Evolutionary conservation across 2,329 filamentous ascomycete species (phyloP), one percentile per base, ranked within the genome.

Genomic region (Colletotrichum acutatum): DNA sequence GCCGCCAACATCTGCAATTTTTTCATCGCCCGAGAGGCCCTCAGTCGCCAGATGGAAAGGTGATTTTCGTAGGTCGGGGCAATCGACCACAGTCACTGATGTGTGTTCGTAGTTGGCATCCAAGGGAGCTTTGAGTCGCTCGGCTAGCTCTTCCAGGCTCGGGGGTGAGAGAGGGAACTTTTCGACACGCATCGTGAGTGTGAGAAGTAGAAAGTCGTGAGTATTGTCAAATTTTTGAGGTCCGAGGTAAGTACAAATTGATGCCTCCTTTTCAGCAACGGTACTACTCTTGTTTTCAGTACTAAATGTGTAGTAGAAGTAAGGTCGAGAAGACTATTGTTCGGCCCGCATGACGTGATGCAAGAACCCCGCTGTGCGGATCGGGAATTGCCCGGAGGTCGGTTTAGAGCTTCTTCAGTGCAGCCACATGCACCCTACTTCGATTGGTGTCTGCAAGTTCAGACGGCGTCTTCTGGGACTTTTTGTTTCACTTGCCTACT

Each of bases 1-100:
- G 0, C 85, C 86, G 5, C 86, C 85, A 24, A 87, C 77, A 60
- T 87, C 85, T 19, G 82, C 84, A 5, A 86, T 79, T 49, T 79
- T 79, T 37, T 81, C 77, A 4, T 79, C 78, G 0, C 86, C 84
- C 5, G 77, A 81, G 9, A 87, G 78, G 0, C 86, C 86, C 2
- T 79, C 66, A 4, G 80, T 78, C 0, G 84, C 82, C 6, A 86
- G 79, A 56, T 79, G 62, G 66, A 83, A 86, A 0, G 84, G 84
- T 1, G 80, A 30, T 22, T 77, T 14, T 1, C 80, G 78, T 5
- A 86, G 80, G 68, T 86, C 82, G 8, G 84, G 82, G 59, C 80
- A 82, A 4, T 61, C 19, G 16, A 77, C 75, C 53, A 83, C 76
- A 12, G 66, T 71, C 42, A 78, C 77, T 26, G 74, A 71, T 5